Evolutionary conservation across 73 alveolate genomes (phyloP), one percentile per base, ranked within the genome.

Genomic region (Uronychia binucleata): DNA sequence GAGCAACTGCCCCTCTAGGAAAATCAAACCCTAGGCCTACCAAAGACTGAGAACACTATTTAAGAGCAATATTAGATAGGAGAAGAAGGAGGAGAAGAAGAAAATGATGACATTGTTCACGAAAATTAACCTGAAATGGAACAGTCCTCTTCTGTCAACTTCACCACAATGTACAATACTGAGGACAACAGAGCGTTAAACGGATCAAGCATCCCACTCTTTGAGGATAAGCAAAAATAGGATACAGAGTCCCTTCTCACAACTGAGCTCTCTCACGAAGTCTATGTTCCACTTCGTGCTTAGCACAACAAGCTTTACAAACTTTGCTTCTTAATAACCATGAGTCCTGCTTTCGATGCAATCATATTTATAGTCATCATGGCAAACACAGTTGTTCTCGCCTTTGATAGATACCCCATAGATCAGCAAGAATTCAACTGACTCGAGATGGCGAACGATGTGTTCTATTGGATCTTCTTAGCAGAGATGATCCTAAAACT

Each of bases 401-500:
- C 95, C 0, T 35, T 80, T 31, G 97, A 93, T 31, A 32, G 91
- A 29, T 86, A 91, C 60, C 94, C 98, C 0, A 91, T 90, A 79
- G 58, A 77, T 25, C 11, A 67, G 29, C 31, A 57, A 0, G 88
- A 79, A 74, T 31, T 26, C 28, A 0, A 75, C 0, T 0, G 33
- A 14, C 79, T 85, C 0, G 94, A 86, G 57, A 14, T 34, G 5
- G 34, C 67, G 1, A 90, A 93, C 67, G 67, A 25, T 75, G 74
- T 81, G n/a, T 74, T 90, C 58, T 58, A 79, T 34, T 60, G 81
- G n/a, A 57, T 87, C 32, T 95, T 95, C 75, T 77, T 81, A 0
- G 75, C 67, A 0, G 98, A 95, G 91, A 80, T 93, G 92, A 29
- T 91, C 59, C 46, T 95, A 31, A 95, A 93, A 79, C 26, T 93